A percentile compares a stretch with the other conserved stretches of the same genome.
phyloP scores from a whole-genome alignment of 2,329 filamentous ascomycete species.

The Aspergillus ochraceus region DNA sequence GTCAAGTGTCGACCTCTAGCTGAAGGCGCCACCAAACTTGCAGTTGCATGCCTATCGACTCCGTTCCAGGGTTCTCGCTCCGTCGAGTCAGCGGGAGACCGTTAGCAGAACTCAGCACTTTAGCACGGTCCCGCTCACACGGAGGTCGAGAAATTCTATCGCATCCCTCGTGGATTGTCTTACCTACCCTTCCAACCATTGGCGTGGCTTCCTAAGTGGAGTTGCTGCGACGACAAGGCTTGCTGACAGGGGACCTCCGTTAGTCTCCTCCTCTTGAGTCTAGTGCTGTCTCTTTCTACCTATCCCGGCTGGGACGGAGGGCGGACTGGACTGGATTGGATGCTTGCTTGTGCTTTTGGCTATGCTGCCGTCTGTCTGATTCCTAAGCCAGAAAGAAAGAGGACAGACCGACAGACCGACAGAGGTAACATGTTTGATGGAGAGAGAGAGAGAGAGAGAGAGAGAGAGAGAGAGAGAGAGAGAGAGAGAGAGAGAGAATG shows the following conservation, averaged over 20 bases:
- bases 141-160: conserved; percentile 16
- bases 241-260: conserved; percentile 18
- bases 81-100: conserved; percentile 17
- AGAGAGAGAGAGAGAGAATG: no score
- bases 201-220: conserved; percentile 20
- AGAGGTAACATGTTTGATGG: no score
- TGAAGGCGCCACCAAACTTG: not conserved
- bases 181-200: conserved; percentile 20
- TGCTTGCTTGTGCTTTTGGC: no score
- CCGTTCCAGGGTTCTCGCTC: conserved; percentile 6
- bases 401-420: no score
- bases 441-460: no score
- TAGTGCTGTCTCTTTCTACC: not conserved
- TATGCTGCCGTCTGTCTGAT: not conserved
- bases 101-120: conserved; percentile 14
- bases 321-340: no score
- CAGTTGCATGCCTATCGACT: not conserved
- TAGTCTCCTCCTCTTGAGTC: not conserved
- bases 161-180: conserved; percentile 23
- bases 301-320: not conserved
- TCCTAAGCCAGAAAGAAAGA: conserved; percentile 13
- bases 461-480: not conserved
- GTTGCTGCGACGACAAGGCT: conserved; percentile 23
- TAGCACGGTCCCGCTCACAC: conserved; percentile 18
- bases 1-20: not conserved